Percentiles rank a stretch among this genome's conserved stretches.
Evolutionary conservation across 23 red algal genomes (phyloP).

Genomic region (Gracilaria vermiculophylla): DNA sequence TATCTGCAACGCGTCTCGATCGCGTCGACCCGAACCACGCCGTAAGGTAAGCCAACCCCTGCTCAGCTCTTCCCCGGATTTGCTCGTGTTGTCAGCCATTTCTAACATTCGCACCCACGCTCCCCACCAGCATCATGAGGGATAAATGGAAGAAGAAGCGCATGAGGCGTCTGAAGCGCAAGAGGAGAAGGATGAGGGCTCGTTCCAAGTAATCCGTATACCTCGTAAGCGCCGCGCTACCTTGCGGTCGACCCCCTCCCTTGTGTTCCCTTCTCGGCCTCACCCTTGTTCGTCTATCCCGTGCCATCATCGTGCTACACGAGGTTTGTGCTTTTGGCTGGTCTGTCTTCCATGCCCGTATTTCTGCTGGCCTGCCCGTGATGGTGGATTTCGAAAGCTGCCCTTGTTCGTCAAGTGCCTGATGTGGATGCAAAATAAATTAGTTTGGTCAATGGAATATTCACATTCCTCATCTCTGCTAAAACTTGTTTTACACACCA

Average conservation of each 20-base stretch:
- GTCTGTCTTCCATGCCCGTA: neutral
- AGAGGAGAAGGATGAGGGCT: slow-evolving; percentile 81
- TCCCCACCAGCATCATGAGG: slow-evolving; percentile 35
- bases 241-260: neutral
- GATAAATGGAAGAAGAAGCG: slow-evolving; percentile 90
- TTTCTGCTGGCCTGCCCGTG: neutral
- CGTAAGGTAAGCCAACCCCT: too few species aligned
- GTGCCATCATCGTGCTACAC: neutral
- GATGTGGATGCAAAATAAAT: neutral
- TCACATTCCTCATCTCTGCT: neutral
- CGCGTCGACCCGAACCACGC: too few species aligned
- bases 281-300: too few species aligned
- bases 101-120: neutral
- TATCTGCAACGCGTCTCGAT: too few species aligned
- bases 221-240: neutral
- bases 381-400: neutral
- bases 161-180: slow-evolving; percentile 84
- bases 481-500: neutral
- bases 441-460: neutral
- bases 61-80: neutral
- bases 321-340: neutral
- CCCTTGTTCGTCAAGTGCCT: neutral
- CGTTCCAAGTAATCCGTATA: slow-evolving; percentile 61
- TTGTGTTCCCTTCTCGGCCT: too few species aligned
- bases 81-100: neutral